Evolutionary conservation across 129 eudicot species (phyloP), one percentile per base, ranked within the genome.

Genomic region (Cynara cardunculus): DNA sequence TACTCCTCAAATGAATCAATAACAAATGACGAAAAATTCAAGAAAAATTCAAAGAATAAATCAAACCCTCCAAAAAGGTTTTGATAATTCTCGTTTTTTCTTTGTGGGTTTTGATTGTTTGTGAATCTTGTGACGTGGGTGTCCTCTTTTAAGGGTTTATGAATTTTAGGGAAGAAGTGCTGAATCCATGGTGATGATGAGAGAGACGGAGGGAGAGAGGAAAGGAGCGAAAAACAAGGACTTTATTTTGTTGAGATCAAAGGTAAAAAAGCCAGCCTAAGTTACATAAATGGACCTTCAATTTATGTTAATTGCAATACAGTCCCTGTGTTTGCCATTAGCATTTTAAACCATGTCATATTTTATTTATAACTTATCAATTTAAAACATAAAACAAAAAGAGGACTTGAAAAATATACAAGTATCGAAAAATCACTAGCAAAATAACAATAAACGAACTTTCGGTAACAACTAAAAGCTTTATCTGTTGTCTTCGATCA

Each of bases 111-210:
- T 81, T 69, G 76, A 78, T 72, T 26, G 8, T 34, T 25, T 35
- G 34, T 71, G 78, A 72, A 46, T 66, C 64, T 78, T 72, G 49
- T 76, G 84, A 80, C 14, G 69, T 70, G 82, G 81, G 81, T 76
- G 70, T 81, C 39, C 56, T 67, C 62, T 73, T 9, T 30, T 59
- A 69, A 73, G 88, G 90, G 86, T 86, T 86, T 86, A 83, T 86
- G 87, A 78, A 86, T 62, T 81, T 81, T 80, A 30, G 77, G 82
- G 85, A 71, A 56, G 78, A 75, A 10, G 78, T 27, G 70, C 8
- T 72, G 84, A 78, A 85, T 86, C 78, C 86, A 86, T 82, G 83
- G 65, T 49, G 71, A 34, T 25, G 78, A 37, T 32, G 87, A 84
- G 80, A 56, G 84, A 69, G 41, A 62, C 0, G 25, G 31, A 78